Conservation (phyloP, 2,329 filamentous ascomycete species). For the Trichoderma hamatum region DNA sequence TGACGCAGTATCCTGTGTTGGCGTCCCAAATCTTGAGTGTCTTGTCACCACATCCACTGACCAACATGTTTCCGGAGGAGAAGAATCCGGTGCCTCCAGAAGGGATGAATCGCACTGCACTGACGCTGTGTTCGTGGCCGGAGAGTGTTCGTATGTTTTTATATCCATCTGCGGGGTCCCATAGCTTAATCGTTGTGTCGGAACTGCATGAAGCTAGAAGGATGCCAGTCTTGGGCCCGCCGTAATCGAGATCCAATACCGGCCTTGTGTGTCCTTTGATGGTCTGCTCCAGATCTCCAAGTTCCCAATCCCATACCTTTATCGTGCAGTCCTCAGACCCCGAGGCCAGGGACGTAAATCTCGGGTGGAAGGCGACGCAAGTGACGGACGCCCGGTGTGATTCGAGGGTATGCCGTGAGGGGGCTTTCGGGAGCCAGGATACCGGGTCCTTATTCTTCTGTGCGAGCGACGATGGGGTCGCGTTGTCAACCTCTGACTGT, state of each 20-base stretch:
- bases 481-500: slow-evolving; percentile 81
- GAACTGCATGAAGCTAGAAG: slow-evolving; percentile 71
- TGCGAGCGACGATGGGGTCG: slow-evolving; percentile 74
- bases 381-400: slow-evolving; percentile 81
- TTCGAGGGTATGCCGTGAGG: slow-evolving; percentile 78
- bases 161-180: slow-evolving; percentile 90
- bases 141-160: slow-evolving; percentile 92
- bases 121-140: slow-evolving; percentile 91
- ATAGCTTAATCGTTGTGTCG: slow-evolving; percentile 91
- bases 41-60: slow-evolving; percentile 83
- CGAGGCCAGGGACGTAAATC: slow-evolving; percentile 87
- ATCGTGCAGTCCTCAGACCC: slow-evolving; percentile 94
- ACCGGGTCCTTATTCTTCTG: slow-evolving; percentile 80
- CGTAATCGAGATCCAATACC: slow-evolving; percentile 87
- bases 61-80: slow-evolving; percentile 78
- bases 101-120: slow-evolving; percentile 84
- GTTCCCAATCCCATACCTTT: slow-evolving; percentile 97
- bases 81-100: slow-evolving; percentile 77
- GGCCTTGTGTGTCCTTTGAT: slow-evolving; percentile 90
- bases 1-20: slow-evolving; percentile 88
- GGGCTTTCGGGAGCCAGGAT: slow-evolving; percentile 82
- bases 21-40: slow-evolving; percentile 90
- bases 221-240: slow-evolving; percentile 66
- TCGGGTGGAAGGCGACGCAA: slow-evolving; percentile 90
- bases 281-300: slow-evolving; percentile 86